Conservation (phyloP, 805 yeast genomes). For the Pichia kluyveri region DNA sequence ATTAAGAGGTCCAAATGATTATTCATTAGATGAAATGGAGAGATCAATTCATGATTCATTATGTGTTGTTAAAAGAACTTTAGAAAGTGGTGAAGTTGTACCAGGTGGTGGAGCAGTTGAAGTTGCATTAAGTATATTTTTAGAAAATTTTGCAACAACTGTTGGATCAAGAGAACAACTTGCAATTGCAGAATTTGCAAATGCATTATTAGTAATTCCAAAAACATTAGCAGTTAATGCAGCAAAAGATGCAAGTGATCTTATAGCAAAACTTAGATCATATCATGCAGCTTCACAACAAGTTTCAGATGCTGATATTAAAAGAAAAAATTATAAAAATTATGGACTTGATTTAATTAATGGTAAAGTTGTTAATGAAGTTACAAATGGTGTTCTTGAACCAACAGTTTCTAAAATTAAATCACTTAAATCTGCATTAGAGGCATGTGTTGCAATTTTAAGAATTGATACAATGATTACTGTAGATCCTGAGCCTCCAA, state of each 20-base stretch:
- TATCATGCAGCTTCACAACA: conserved; percentile 93
- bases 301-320: conserved; percentile 73
- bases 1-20: conserved; percentile 92
- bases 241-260: conserved; percentile 92
- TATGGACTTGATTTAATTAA: conserved; percentile 88
- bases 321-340: conserved; percentile 78
- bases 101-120: conserved; percentile 99
- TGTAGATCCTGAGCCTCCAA: conserved; percentile 90
- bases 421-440: conserved; percentile 89
- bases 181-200: conserved; percentile 96
- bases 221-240: conserved; percentile 96
- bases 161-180: conserved; percentile 96
- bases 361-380: conserved; percentile 87
- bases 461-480: conserved; percentile 98
- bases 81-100: conserved; percentile 88
- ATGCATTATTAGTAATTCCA: conserved; percentile 83
- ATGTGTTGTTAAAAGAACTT: conserved; percentile 89
- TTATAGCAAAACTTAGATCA: conserved; percentile 90
- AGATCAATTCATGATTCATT: conserved; percentile 92
- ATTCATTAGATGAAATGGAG: conserved; percentile 96
- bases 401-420: conserved; percentile 92
- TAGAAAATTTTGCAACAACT: conserved; percentile 96
- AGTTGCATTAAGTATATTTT: conserved; percentile 85
- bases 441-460: conserved; percentile 94
- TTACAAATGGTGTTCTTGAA: conserved; percentile 81